Evolutionary conservation across 208 protist genomes (phyloP).

Genomic region (Balamuthia mandrillaris): DNA sequence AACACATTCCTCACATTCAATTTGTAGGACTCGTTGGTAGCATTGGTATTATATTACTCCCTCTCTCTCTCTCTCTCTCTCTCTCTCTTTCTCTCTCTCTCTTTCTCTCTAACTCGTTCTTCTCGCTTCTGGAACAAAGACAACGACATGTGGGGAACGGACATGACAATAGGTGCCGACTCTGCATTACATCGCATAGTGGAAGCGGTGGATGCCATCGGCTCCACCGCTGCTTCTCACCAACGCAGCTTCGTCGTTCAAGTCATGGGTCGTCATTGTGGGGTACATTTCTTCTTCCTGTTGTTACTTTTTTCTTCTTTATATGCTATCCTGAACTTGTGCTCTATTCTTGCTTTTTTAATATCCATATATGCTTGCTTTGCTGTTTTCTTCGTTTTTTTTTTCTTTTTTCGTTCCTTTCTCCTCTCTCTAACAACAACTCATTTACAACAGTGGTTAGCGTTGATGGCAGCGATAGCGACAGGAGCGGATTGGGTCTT

Average conservation of each 20-base stretch:
- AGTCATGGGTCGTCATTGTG: conserved; percentile 62
- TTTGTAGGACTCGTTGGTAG: conserved; percentile 69
- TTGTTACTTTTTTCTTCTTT: neutral
- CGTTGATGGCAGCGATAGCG: conserved; percentile 59
- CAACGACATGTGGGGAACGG: conserved; percentile 71
- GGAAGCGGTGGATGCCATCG: conserved; percentile 66
- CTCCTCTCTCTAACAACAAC: no score
- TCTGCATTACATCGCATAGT: conserved; percentile 61
- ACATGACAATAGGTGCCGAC: conserved; percentile 65
- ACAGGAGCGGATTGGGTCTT: conserved; percentile 69
- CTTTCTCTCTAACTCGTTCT: no score
- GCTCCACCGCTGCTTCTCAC: conserved; percentile 57
- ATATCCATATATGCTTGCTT: no score
- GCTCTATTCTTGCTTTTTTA: neutral
- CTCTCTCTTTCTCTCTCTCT: no score
- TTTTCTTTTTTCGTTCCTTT: no score
- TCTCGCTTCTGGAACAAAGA: conserved; percentile 26
- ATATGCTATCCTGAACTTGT: no score
- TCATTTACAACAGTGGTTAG: conserved; percentile 67
- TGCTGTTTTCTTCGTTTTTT: neutral
- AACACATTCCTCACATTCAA: no score
- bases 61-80: neutral
- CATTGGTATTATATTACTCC: conserved; percentile 34
- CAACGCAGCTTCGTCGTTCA: conserved; percentile 67
- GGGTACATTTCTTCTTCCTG: neutral